Conservation (phyloP, 2,329 filamentous ascomycete genomes). For the Akanthomyces muscarius region DNA sequence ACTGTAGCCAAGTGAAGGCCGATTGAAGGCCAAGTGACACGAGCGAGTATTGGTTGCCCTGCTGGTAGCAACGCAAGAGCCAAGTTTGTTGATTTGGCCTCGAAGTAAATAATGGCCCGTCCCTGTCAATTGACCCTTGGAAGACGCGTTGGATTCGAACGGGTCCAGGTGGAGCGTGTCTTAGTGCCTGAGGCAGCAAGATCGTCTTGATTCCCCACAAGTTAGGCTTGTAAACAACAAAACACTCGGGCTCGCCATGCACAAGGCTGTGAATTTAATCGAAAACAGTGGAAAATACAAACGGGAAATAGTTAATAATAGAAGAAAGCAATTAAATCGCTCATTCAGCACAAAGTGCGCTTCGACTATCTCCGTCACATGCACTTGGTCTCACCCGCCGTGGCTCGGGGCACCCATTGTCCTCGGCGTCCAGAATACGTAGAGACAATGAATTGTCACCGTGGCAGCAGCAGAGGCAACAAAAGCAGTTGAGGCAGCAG, state of each 20-base stretch:
- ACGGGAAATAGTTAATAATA: not conserved
- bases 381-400: not conserved
- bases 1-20: not conserved
- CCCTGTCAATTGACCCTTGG: constrained; percentile 6
- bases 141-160: constrained; percentile 14
- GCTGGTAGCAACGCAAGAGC: not conserved
- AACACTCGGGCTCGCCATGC: not conserved
- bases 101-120: constrained; percentile 5
- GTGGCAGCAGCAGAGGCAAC: too few species aligned
- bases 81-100: constrained; percentile 11
- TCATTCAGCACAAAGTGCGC: not conserved
- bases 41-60: not conserved
- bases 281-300: not conserved
- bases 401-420: not conserved
- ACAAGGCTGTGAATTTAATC: not conserved
- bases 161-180: constrained; percentile 10
- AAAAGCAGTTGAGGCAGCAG: too few species aligned
- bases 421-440: too few species aligned
- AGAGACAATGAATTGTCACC: not conserved
- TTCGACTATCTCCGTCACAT: not conserved
- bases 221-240: not conserved
- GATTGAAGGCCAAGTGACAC: constrained; percentile 11
- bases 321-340: not conserved
- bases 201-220: constrained; percentile 7
- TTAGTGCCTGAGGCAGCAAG: constrained; percentile 14